phyloP scores from a whole-genome alignment of 2,329 filamentous ascomycete species.

The Penicillium olsonii region DNA sequence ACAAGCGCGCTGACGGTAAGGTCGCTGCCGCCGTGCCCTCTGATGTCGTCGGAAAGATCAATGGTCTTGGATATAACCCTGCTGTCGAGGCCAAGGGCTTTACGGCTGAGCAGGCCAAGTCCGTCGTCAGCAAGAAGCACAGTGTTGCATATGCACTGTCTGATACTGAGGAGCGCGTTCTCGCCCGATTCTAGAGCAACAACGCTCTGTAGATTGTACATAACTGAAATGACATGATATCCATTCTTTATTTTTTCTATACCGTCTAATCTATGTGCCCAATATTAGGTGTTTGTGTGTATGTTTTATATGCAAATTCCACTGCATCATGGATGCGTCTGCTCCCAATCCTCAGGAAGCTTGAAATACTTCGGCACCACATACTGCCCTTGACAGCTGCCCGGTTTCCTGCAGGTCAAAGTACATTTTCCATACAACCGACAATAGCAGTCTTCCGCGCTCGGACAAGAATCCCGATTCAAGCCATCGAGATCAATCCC shows the following conservation, averaged over 20 bases:
- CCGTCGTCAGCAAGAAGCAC: conserved; percentile 69
- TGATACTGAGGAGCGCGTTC: conserved; percentile 73
- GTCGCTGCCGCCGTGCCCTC: conserved; percentile 62
- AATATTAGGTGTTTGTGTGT: not conserved
- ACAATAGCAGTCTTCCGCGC: conserved; percentile 47
- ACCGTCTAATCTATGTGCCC: not conserved
- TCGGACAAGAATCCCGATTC: conserved; percentile 41
- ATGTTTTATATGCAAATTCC: conserved; percentile 1
- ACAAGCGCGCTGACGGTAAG: conserved; percentile 77
- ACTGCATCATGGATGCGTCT: conserved; percentile 30
- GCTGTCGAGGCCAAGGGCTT: conserved; percentile 88
- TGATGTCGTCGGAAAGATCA: conserved; percentile 65
- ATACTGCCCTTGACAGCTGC: conserved; percentile 44
- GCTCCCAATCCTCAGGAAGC: conserved; percentile 39
- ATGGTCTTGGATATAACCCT: conserved; percentile 83
- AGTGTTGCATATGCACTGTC: conserved; percentile 74
- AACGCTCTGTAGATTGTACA: conserved; percentile 17
- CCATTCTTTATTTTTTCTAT: not conserved
- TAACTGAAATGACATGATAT: conserved; percentile 4
- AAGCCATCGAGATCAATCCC: conserved; percentile 38
- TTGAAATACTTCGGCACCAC: conserved; percentile 37
- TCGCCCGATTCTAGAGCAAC: conserved; percentile 61
- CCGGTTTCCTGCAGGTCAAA: conserved; percentile 35
- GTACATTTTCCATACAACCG: conserved; percentile 46
- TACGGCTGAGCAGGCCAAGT: conserved; percentile 71